These are phyloP conservation scores for Thozetella sp. DNA, from an alignment of 495 filamentous ascomycete genomes.

Conservation along the genomic window DNA sequence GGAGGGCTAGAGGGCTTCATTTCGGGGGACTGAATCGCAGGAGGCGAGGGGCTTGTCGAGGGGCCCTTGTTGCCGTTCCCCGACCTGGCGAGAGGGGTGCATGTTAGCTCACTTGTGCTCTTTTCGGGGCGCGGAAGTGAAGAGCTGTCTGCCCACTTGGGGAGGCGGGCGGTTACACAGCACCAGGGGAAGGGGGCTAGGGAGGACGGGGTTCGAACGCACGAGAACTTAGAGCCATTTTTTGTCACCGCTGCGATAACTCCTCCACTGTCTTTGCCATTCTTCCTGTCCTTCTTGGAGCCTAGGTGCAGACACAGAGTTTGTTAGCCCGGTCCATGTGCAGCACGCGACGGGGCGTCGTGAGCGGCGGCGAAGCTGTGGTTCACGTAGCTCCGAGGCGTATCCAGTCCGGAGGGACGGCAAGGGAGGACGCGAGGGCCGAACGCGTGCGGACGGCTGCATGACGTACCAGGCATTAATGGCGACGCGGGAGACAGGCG, in stretches of 20 bases:
- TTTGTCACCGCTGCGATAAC: conserved; percentile 54
- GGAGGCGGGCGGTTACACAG: not conserved
- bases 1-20: conserved; percentile 35
- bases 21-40: conserved; percentile 36
- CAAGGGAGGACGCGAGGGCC: not conserved
- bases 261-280: conserved; percentile 52
- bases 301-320: conserved; percentile 19
- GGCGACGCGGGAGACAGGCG: conserved; percentile 18
- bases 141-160: too few relatives aligned
- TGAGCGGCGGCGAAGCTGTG: too few relatives aligned
- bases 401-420: not conserved
- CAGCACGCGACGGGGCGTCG: not conserved
- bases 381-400: too few relatives aligned
- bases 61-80: conserved; percentile 32
- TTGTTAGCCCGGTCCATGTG: conserved; percentile 17
- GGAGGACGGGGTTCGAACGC: conserved; percentile 18
- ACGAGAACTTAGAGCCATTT: conserved; percentile 52
- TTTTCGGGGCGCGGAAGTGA: not conserved
- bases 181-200: not conserved
- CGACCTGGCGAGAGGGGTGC: conserved; percentile 17
- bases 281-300: conserved; percentile 52
- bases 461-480: conserved; percentile 49
- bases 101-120: conserved; percentile 24
- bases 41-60: conserved; percentile 40
- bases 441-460: not conserved